Evolutionary conservation across 2,329 filamentous ascomycete species (phyloP).

Genomic region (Venturia aucupariae): DNA sequence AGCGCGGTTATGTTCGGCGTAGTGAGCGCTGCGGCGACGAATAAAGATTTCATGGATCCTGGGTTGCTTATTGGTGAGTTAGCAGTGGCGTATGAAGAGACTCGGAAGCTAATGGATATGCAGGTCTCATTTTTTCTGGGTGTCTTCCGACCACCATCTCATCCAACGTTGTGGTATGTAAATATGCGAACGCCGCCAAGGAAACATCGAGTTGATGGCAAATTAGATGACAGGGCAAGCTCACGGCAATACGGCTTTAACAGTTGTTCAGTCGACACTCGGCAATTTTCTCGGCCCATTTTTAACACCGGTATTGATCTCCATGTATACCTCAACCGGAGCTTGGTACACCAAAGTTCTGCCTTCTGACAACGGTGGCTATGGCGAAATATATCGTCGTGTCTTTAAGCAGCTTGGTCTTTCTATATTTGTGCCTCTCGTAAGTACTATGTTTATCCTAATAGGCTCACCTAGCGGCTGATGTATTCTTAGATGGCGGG

Average conservation of each 20-base stretch:
- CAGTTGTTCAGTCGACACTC: slow-evolving; percentile 55
- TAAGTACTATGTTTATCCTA: slow-evolving; percentile 11
- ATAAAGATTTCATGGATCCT: slow-evolving; percentile 47
- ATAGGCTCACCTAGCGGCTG: background rate
- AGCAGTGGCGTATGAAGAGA: slow-evolving; percentile 25
- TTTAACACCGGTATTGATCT: slow-evolving; percentile 54
- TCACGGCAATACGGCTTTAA: slow-evolving; percentile 47
- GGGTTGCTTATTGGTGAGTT: slow-evolving; percentile 60
- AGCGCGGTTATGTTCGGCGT: slow-evolving; percentile 52
- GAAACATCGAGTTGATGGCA: background rate
- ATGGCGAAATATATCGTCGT: slow-evolving; percentile 53
- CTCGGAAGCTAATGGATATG: background rate
- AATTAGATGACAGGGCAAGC: slow-evolving; percentile 54
- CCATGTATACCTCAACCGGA: slow-evolving; percentile 47
- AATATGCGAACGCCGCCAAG: no score
- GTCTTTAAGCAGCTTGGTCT: slow-evolving; percentile 62
- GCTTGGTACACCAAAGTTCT: slow-evolving; percentile 48
- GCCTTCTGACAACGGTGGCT: slow-evolving; percentile 43
- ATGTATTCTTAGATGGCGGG: slow-evolving; percentile 36
- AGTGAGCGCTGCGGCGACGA: slow-evolving; percentile 42
- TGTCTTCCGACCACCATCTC: slow-evolving; percentile 64
- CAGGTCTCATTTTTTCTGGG: slow-evolving; percentile 32
- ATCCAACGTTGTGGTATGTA: slow-evolving; percentile 53
- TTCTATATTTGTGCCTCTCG: slow-evolving; percentile 55
- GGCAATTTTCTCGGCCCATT: slow-evolving; percentile 63